Base-by-base conservation (phyloP, 495 filamentous ascomycete species). In the Neurospora sp. region DNA sequence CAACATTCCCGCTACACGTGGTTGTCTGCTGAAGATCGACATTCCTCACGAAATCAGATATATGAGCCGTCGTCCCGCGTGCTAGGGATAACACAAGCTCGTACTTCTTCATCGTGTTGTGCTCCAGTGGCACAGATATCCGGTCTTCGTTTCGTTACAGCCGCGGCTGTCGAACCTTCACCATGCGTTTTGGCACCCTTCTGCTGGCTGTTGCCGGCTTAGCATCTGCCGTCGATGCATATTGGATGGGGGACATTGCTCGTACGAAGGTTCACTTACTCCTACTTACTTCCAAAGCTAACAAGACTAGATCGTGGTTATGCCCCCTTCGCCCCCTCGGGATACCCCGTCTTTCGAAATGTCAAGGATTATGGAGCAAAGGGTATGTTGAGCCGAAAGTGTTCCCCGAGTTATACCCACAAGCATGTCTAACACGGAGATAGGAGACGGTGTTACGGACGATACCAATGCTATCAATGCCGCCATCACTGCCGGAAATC, bases 401-500 rank as follows among this genome's bases (percentile, higher is more conserved):
- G 14, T 16, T 53, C 40, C 18, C 1, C 31, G 18, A 39, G 38
- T 35, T 38, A 12, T 69, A 14, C 0, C 3, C 35, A 42, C 35
- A 9, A 10, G 5, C n/a, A 20, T n/a, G 20, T 38, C 38, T 74
- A 22, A 74, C 14, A 39, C 6, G 7, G 18, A n/a, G 27, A 68
- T 65, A 82, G 81, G 83, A 71, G 84, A 85, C 74, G 83, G 83
- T 35, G 73, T 77, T 37, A 93, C 92, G 3, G 93, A 97, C 77
- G 94, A 97, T 78, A 94, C 93, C 3, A 89, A 79, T 42, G 93
- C 94, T 0, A 96, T 97, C 82, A 96, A 96, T 76, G 80, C 84
- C 68, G 94, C 94, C 27, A 92, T 97, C 75, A 87, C 88, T 27
- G 87, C 89, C 27, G 91, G 93, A 22, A 87, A 87, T 73, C 93